Evolutionary conservation across 2,329 filamentous ascomycete genomes (phyloP), one percentile per base, ranked within the genome.

Genomic region (Monosporascus sp.): DNA sequence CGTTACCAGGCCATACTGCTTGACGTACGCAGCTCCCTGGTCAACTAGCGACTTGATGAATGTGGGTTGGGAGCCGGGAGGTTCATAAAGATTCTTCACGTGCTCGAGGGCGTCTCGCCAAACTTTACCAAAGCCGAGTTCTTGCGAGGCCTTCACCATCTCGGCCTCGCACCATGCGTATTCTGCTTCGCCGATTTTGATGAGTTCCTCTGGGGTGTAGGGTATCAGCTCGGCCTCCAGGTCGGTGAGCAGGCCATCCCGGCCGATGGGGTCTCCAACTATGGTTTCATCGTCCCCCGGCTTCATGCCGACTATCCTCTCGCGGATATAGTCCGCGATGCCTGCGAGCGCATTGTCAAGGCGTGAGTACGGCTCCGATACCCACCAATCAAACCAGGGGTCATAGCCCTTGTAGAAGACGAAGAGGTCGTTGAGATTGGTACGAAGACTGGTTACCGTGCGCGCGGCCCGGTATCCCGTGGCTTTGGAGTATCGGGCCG

Each of bases 371-470:
- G 79, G 78, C 6, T 69, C 62, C 0, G 69, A 64, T 0, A 75
- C 72, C 81, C 81, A 84, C 77, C 79, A 84, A 43, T 79, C 75
- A 51, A 82, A 83, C 15, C 72, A 52, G 1, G 81, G 80, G 55
- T 84, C 77, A 57, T 83, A 84, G 3, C 74, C 75, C 31, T 70
- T 67, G 61, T 80, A 83, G 59, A 83, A 84, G 0, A 48, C 54
- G 51, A 71, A 75, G 60, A 74, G 75, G 56, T 83, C 78, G 2
- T 65, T 56, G 0, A 84, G 63, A 48, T 74, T 71, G 0, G 37
- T 49, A 0, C 68, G 65, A 5, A 84, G 62, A 25, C 74, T 64
- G 5, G 62, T 60, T 0, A 79, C 62, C 1, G 70, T 71, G 17
- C 71, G 72, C 3, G 71, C 70, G 5, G 78, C 78, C 25, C 76